Percentiles rank a stretch among this genome's conserved stretches.
Conservation (phyloP, 768 basidiomycete species). For the Tulasnella sp. region DNA sequence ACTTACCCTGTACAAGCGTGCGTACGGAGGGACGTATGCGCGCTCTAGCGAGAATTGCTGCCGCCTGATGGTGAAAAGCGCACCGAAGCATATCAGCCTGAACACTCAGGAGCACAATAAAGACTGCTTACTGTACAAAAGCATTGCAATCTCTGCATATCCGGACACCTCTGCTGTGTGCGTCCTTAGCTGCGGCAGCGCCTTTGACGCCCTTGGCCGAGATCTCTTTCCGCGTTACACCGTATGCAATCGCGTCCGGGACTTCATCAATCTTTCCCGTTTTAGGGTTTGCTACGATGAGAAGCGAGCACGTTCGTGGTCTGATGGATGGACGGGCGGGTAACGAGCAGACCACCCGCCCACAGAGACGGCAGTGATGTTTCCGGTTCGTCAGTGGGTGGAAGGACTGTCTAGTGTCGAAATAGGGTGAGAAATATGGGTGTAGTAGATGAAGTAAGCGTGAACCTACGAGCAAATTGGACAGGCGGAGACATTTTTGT, state of each 20-base stretch:
- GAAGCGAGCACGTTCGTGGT: conserved; percentile 55
- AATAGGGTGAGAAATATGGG: background rate
- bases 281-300: conserved; percentile 78
- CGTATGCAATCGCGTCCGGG: conserved; percentile 39
- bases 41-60: conserved; percentile 69
- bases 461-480: conserved; percentile 66
- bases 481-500: conserved; percentile 64
- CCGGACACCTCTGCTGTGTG: conserved; percentile 82
- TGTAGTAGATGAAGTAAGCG: background rate
- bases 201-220: no score
- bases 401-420: conserved; percentile 49
- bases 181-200: conserved; percentile 30
- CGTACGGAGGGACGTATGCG: conserved; percentile 46
- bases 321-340: conserved; percentile 66
- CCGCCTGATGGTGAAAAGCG: conserved; percentile 38
- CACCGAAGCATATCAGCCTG: conserved; percentile 15
- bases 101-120: background rate
- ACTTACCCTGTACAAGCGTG: conserved; percentile 58
- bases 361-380: conserved; percentile 93
- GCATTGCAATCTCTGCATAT: conserved; percentile 72
- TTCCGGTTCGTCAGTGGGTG: conserved; percentile 86
- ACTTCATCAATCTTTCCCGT: conserved; percentile 77
- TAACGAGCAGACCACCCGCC: conserved; percentile 81
- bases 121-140: conserved; percentile 48
- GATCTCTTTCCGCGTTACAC: conserved; percentile 38